Percentiles rank a stretch among this genome's conserved stretches.
Conservation (phyloP, 176 grass and related monocot species). For the Triticum dicoccoides region DNA sequence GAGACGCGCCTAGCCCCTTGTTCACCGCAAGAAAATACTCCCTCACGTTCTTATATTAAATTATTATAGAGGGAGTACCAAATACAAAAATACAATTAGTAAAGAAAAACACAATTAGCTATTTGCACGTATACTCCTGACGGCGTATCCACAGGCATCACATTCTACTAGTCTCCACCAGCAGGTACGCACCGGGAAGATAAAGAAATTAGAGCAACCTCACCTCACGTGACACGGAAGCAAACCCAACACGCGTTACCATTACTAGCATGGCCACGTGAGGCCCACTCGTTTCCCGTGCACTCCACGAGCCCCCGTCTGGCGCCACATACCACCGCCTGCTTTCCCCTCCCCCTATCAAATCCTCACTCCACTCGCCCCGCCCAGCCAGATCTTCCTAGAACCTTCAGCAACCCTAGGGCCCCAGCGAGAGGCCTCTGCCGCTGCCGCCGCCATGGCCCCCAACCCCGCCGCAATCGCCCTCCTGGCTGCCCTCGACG, state of each 20-base stretch:
- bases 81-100: too few relatives aligned
- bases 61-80: too few relatives aligned
- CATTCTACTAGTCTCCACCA: background rate
- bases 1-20: too few relatives aligned
- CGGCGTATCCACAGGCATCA: too few relatives aligned
- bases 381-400: slow-evolving; percentile 6
- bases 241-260: background rate
- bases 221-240: background rate
- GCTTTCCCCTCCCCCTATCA: background rate
- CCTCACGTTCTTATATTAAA: too few relatives aligned
- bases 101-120: too few relatives aligned
- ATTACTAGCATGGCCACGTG: background rate
- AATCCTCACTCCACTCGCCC: background rate
- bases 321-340: background rate
- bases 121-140: too few relatives aligned
- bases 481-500: slow-evolving; percentile 25
- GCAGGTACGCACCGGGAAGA: background rate
- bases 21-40: too few relatives aligned
- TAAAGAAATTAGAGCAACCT: background rate
- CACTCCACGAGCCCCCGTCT: background rate
- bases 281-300: background rate
- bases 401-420: background rate
- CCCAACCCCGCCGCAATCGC: background rate
- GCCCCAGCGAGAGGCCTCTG: background rate
- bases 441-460: slow-evolving; percentile 11